Evolutionary conservation across 2,329 filamentous ascomycete genomes (phyloP).

Genomic region (Geosmithia morbida): DNA sequence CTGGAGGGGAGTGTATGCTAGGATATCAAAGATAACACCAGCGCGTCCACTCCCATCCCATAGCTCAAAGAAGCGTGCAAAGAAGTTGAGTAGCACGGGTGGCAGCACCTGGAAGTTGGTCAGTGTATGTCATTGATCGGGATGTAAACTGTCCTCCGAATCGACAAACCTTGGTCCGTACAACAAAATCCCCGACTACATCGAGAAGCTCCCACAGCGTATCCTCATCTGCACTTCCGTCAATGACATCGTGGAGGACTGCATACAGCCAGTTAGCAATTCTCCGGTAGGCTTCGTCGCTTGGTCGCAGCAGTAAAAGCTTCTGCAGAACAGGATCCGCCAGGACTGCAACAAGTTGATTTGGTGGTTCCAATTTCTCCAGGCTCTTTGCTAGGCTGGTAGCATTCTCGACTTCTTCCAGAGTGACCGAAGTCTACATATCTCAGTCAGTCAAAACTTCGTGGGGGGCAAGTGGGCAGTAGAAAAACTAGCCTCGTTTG

Average conservation of each 20-base stretch:
- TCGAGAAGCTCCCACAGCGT: slow-evolving; percentile 38
- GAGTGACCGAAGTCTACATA: slow-evolving; percentile 29
- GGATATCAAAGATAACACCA: slow-evolving; percentile 39
- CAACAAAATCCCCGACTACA: slow-evolving; percentile 39
- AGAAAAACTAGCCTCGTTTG: slow-evolving; percentile 41
- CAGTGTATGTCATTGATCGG: background rate
- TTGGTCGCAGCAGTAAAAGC: slow-evolving; percentile 50
- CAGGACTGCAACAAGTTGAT: slow-evolving; percentile 65
- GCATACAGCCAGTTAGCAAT: slow-evolving; percentile 45
- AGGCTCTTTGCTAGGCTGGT: slow-evolving; percentile 56
- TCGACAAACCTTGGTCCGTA: slow-evolving; percentile 35
- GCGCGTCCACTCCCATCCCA: slow-evolving; percentile 49
- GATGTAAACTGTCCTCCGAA: background rate
- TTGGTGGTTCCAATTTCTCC: slow-evolving; percentile 68
- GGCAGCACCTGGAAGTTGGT: slow-evolving; percentile 24
- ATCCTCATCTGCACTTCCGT: slow-evolving; percentile 32
- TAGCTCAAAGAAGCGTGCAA: slow-evolving; percentile 34
- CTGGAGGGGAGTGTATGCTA: slow-evolving; percentile 38
- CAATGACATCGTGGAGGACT: slow-evolving; percentile 38
- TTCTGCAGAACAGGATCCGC: slow-evolving; percentile 69
- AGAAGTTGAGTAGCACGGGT: slow-evolving; percentile 32
- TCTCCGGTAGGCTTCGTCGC: slow-evolving; percentile 33
- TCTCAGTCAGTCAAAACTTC: background rate
- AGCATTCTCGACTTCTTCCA: slow-evolving; percentile 67
- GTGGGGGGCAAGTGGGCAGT: background rate